Conservation (phyloP, 2,329 filamentous ascomycete genomes). For the Monosporascus sp. region DNA sequence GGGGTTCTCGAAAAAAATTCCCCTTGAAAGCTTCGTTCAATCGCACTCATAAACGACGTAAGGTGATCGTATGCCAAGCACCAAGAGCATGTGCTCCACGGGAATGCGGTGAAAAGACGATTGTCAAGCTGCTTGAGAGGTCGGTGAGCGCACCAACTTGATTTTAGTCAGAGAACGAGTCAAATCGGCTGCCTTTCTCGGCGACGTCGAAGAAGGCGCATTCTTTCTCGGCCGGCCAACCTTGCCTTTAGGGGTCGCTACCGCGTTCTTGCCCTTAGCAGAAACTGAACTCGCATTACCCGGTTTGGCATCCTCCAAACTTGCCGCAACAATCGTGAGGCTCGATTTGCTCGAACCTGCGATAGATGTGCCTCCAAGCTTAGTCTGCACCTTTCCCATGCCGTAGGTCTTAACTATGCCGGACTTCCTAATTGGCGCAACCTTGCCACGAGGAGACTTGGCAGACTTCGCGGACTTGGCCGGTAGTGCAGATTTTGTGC, state of each 20-base stretch:
- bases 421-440: conserved; percentile 20
- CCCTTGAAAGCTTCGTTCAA: no score
- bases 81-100: no score
- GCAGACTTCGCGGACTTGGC: conserved; percentile 15
- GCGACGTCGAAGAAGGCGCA: conserved; percentile 6
- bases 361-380: conserved; percentile 11
- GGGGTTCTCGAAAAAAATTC: no score
- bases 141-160: conserved; percentile 30
- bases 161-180: conserved; percentile 28
- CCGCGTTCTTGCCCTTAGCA: conserved; percentile 4
- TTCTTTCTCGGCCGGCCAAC: conserved; percentile 8
- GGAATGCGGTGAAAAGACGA: neutral
- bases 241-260: conserved; percentile 5
- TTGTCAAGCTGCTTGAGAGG: conserved; percentile 18
- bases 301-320: conserved; percentile 8
- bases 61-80: no score
- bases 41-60: no score
- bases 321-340: conserved; percentile 19
- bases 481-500: conserved; percentile 25
- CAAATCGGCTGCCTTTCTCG: conserved; percentile 20
- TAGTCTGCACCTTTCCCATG: conserved; percentile 19
- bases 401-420: conserved; percentile 24
- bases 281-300: conserved; percentile 4
- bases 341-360: conserved; percentile 13
- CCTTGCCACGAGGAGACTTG: conserved; percentile 12